Percentiles rank a stretch among this genome's conserved stretches.
Evolutionary conservation across 2,329 filamentous ascomycete genomes (phyloP).

Genomic region (Tricladium varicosporioides): DNA sequence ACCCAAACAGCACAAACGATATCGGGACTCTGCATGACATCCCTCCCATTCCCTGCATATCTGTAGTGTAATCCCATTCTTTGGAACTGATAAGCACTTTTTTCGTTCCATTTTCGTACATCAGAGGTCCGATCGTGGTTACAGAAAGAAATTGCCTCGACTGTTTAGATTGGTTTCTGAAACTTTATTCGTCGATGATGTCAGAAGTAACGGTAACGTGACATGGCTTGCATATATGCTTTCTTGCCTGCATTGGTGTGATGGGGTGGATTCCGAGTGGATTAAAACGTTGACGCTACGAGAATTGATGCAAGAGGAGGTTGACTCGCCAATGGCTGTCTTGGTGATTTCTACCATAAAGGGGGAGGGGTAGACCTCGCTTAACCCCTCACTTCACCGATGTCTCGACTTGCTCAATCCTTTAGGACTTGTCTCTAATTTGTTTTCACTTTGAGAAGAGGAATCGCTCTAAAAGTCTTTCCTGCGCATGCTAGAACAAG

Average conservation of each 20-base stretch:
- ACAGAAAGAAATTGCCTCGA: background rate
- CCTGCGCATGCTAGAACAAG: no score
- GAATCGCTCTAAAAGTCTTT: no score
- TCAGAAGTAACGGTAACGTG: background rate
- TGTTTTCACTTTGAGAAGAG: no score
- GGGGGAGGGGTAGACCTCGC: background rate
- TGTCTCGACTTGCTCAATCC: background rate
- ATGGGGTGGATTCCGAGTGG: background rate
- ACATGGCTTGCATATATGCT: background rate
- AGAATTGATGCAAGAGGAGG: no score
- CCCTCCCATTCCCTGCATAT: no score
- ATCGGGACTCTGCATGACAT: background rate
- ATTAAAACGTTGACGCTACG: background rate
- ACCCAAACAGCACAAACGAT: background rate
- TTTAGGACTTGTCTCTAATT: background rate
- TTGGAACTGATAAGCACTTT: background rate
- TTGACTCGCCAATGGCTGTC: background rate
- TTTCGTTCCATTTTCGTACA: background rate
- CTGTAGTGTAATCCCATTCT: background rate
- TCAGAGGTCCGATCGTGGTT: background rate
- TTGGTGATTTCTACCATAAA: background rate
- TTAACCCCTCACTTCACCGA: background rate
- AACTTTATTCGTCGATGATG: slow-evolving; percentile 2
- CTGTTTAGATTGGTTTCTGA: background rate
- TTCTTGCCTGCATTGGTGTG: background rate